Evolutionary conservation across 2,329 filamentous ascomycete genomes (phyloP).

Genomic region (Paecilomyces sp.): DNA sequence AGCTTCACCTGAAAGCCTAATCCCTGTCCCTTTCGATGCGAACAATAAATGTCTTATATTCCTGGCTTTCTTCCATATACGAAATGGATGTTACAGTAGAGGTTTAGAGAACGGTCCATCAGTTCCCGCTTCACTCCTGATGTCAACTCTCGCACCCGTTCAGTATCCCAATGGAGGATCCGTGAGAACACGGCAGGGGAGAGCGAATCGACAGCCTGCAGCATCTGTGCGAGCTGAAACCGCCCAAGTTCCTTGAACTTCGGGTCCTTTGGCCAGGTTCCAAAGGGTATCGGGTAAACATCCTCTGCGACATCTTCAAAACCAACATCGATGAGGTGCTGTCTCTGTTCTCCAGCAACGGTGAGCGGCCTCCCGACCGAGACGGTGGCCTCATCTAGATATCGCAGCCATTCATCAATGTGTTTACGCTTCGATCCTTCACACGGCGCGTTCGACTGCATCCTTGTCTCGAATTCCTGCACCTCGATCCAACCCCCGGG

Average conservation of each 20-base stretch:
- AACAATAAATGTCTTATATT: background rate
- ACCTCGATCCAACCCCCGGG: conserved; percentile 14
- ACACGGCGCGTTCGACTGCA: conserved; percentile 5
- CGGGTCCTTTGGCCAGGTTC: background rate
- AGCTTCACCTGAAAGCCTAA: background rate
- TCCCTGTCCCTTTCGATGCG: background rate
- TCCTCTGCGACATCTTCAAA: background rate
- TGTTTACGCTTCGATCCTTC: background rate
- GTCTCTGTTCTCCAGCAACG: background rate
- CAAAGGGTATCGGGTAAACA: background rate
- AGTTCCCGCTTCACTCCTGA: background rate
- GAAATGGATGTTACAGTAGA: background rate
- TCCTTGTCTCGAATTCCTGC: conserved; percentile 11
- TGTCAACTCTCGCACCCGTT: background rate
- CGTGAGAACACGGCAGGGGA: background rate
- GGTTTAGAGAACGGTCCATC: background rate
- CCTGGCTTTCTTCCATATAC: background rate
- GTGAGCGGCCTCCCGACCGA: background rate
- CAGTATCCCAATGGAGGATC: background rate
- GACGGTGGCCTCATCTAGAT: background rate
- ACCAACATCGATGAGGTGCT: background rate
- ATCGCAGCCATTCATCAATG: background rate
- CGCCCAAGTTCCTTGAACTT: background rate
- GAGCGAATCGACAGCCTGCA: background rate
- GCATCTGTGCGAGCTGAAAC: background rate